Conservation (phyloP, 495 filamentous ascomycete species). For the Aspergillus ostianus region DNA sequence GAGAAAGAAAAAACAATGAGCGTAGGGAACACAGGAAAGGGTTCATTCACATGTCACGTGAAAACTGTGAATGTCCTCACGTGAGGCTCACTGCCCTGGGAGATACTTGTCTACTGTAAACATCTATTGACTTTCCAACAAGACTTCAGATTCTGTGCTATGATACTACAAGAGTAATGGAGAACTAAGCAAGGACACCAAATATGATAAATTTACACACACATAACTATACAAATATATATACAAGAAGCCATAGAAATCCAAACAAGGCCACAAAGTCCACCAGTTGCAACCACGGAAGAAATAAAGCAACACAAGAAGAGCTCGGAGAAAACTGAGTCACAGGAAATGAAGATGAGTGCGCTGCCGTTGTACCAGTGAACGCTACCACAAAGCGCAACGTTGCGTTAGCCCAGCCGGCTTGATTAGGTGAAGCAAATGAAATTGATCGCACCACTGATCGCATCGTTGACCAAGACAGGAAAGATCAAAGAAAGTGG, state of each 20-base stretch:
- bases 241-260: neutral
- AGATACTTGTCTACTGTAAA: neutral
- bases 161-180: neutral
- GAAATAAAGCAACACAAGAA: neutral
- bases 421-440: neutral
- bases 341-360: neutral
- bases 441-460: neutral
- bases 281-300: neutral
- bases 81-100: neutral
- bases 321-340: neutral
- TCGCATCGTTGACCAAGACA: neutral
- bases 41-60: neutral
- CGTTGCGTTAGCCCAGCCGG: neutral
- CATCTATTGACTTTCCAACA: neutral
- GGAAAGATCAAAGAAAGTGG: neutral
- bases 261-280: neutral
- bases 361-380: neutral
- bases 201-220: neutral
- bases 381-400: neutral
- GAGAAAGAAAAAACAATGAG: too few species aligned
- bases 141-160: neutral
- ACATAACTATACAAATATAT: neutral
- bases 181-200: neutral
- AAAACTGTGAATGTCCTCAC: neutral
- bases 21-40: too few species aligned